A percentile compares a stretch with the other conserved stretches of the same genome.
Conservation (phyloP, 2,329 filamentous ascomycete species). For the Drechslerella dactyloides region DNA sequence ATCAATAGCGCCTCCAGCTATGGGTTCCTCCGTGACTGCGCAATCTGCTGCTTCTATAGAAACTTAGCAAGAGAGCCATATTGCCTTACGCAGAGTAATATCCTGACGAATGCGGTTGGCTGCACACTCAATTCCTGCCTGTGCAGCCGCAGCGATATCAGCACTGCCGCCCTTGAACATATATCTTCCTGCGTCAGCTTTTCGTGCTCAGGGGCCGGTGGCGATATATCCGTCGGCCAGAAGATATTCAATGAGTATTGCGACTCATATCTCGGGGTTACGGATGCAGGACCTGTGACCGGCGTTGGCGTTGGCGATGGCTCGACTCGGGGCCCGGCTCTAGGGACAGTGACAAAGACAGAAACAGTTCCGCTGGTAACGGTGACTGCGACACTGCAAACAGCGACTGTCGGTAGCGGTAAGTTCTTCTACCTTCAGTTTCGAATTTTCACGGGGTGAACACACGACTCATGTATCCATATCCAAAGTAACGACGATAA, state of each 20-base stretch:
- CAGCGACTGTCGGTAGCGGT: slow-evolving; percentile 12
- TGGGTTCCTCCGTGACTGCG: slow-evolving; percentile 13
- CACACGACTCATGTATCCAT: not conserved
- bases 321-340: not conserved
- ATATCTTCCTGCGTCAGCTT: slow-evolving; percentile 21
- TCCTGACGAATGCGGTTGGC: slow-evolving; percentile 12
- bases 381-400: not conserved
- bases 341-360: not conserved
- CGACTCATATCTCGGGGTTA: slow-evolving; percentile 3
- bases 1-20: slow-evolving; percentile 19
- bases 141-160: slow-evolving; percentile 15
- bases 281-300: not conserved
- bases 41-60: not conserved
- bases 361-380: not conserved
- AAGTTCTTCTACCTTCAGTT: not conserved
- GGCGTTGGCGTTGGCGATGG: not conserved
- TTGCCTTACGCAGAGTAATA: not conserved
- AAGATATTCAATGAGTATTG: slow-evolving; percentile 16
- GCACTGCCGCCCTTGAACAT: slow-evolving; percentile 6
- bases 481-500: not conserved
- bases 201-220: not conserved
- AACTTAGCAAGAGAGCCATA: too few relatives aligned
- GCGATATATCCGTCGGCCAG: slow-evolving; percentile 10
- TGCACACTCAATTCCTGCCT: slow-evolving; percentile 22
- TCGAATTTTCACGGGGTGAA: not conserved